Conservation (phyloP, 306 rosid genomes). For the Geum urbanum region DNA sequence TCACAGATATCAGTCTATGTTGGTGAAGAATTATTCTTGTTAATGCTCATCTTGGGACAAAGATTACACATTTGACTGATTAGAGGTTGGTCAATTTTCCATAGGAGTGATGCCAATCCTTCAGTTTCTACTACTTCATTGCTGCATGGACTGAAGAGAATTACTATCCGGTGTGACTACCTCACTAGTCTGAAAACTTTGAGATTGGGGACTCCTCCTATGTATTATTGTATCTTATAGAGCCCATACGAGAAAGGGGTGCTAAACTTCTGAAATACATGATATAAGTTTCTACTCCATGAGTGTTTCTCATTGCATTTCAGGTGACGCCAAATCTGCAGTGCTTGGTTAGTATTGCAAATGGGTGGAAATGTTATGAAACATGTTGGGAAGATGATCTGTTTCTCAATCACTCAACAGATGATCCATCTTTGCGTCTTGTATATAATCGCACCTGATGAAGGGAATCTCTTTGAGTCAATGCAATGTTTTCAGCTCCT, state of each 20-base stretch:
- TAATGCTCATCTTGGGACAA: constrained; percentile 7
- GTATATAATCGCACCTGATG: background rate
- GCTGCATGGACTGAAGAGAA: constrained; percentile 4
- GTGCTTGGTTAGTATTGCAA: background rate
- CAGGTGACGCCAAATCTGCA: background rate
- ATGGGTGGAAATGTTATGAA: background rate
- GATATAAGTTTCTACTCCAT: background rate
- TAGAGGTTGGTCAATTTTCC: background rate
- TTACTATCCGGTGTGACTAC: constrained; percentile 21
- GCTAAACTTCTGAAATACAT: too few relatives aligned
- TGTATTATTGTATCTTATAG: too few relatives aligned
- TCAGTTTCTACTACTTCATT: background rate
- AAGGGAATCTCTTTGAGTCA: background rate
- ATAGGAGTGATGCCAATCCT: constrained; percentile 13
- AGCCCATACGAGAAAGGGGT: background rate
- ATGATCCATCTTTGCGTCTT: background rate
- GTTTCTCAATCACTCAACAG: background rate
- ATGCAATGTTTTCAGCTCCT: background rate
- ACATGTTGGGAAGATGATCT: background rate
- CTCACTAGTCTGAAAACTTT: too few relatives aligned
- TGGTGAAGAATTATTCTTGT: background rate
- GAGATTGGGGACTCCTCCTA: too few relatives aligned
- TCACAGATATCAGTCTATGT: too few relatives aligned
- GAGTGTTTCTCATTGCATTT: background rate
- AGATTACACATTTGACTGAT: constrained; percentile 7